A percentile compares a stretch with the other conserved stretches of the same genome.
phyloP scores from a whole-genome alignment of 305 asterid species.

The Rubia balearica region DNA sequence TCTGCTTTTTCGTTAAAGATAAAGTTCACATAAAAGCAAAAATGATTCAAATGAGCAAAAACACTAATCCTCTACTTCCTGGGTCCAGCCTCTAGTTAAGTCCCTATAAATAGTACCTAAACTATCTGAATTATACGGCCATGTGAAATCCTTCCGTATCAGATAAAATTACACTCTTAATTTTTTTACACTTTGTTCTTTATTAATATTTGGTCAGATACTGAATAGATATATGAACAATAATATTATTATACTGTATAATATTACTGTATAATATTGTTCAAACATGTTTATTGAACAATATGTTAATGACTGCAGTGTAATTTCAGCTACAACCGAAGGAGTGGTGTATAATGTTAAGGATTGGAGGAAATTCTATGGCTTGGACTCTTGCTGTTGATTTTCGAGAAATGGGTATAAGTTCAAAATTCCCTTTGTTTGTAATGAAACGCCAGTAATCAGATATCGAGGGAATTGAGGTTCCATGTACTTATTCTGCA shows the following conservation, averaged over 20 bases:
- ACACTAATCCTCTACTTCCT: neutral
- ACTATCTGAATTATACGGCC: neutral
- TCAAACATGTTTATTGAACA: too few relatives aligned
- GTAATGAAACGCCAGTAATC: slow-evolving; percentile 10
- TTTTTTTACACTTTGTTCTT: too few relatives aligned
- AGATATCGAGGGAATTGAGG: slow-evolving; percentile 7
- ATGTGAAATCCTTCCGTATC: too few relatives aligned
- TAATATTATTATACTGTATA: too few relatives aligned
- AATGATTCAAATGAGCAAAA: neutral
- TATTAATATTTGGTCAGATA: too few relatives aligned
- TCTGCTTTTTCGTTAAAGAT: neutral
- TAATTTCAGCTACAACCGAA: too few relatives aligned
- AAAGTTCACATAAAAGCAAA: neutral
- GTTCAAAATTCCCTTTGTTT: slow-evolving; percentile 16
- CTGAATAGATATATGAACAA: too few relatives aligned
- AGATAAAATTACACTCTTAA: too few relatives aligned
- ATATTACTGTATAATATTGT: too few relatives aligned
- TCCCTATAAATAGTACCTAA: neutral
- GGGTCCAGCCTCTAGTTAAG: neutral
- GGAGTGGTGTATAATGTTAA: slow-evolving; percentile 14
- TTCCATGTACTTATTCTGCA: neutral
- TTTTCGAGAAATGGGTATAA: slow-evolving; percentile 30
- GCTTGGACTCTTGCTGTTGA: slow-evolving; percentile 50
- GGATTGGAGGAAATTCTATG: slow-evolving; percentile 32
- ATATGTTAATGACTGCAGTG: too few relatives aligned